Evolutionary conservation across 2,329 filamentous ascomycete genomes (phyloP).

Genomic region (Penicillium sp.): DNA sequence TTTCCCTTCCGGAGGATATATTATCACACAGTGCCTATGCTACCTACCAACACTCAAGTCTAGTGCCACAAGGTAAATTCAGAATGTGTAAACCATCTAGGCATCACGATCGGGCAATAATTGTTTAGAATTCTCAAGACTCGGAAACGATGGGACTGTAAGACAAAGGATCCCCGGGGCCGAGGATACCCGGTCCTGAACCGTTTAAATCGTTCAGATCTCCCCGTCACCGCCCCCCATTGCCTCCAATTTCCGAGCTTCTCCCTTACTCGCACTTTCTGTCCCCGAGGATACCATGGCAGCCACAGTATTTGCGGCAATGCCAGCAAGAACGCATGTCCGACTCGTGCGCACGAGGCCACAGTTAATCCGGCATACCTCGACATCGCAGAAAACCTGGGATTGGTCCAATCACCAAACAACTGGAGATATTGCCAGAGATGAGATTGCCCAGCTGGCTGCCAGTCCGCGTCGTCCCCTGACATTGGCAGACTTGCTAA

Average conservation of each 20-base stretch:
- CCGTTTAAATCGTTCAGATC: conserved; percentile 13
- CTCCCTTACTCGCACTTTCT: conserved; percentile 8
- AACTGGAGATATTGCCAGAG: conserved; percentile 63
- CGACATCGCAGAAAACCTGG: conserved; percentile 24
- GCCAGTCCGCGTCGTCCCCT: conserved; percentile 77
- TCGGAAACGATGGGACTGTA: too few species aligned
- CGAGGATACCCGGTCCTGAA: conserved; percentile 24
- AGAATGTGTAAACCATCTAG: neutral
- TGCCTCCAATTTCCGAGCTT: conserved; percentile 11
- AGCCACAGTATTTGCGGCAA: conserved; percentile 14
- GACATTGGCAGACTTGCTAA: conserved; percentile 85
- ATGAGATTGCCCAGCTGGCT: conserved; percentile 78
- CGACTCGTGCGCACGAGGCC: neutral
- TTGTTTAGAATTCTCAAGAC: neutral
- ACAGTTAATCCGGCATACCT: conserved; percentile 21
- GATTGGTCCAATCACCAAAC: conserved; percentile 51
- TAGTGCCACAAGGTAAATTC: neutral
- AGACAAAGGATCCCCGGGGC: neutral
- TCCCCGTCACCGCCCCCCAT: conserved; percentile 20
- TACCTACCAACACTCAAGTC: too few species aligned
- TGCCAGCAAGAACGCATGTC: conserved; percentile 9
- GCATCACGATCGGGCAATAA: neutral
- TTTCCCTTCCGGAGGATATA: neutral
- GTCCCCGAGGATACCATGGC: conserved; percentile 12
- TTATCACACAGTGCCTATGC: too few species aligned